Percentiles rank a stretch among this genome's conserved stretches.
Evolutionary conservation across 1,284 basidiomycete genomes (phyloP).

Genomic region (Melampsora medusae): DNA sequence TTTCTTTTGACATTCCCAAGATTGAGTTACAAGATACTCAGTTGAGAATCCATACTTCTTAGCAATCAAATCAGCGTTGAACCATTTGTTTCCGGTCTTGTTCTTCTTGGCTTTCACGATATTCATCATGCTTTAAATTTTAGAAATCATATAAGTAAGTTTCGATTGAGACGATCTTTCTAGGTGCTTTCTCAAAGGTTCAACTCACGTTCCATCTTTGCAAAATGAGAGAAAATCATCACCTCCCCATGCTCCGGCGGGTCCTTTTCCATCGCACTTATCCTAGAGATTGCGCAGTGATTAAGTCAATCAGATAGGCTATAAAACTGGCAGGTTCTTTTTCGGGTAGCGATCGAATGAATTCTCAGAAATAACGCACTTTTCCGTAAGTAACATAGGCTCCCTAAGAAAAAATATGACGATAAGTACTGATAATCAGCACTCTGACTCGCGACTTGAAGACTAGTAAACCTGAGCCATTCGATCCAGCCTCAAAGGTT

Average conservation of each 20-base stretch:
- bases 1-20: slow-evolving; percentile 40
- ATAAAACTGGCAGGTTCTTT: neutral
- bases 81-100: slow-evolving; percentile 42
- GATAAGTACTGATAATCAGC: neutral
- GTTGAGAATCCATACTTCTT: slow-evolving; percentile 38
- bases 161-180: neutral
- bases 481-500: too few species aligned
- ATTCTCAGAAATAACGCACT: neutral
- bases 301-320: neutral
- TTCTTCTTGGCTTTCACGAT: slow-evolving; percentile 41
- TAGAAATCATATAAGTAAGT: neutral
- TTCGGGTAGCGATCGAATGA: neutral
- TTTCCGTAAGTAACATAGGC: slow-evolving; percentile 35
- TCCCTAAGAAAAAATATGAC: neutral
- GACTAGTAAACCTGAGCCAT: neutral
- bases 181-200: neutral
- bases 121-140: slow-evolving; percentile 34
- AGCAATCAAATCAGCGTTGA: slow-evolving; percentile 33
- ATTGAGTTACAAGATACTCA: slow-evolving; percentile 44
- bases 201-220: slow-evolving; percentile 37
- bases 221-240: slow-evolving; percentile 36
- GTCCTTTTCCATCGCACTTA: slow-evolving; percentile 32
- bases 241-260: slow-evolving; percentile 38
- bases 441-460: neutral
- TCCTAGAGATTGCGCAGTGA: slow-evolving; percentile 17